Conservation (phyloP, 2,329 filamentous ascomycete species). For the Scleromitrula shiraiana region DNA sequence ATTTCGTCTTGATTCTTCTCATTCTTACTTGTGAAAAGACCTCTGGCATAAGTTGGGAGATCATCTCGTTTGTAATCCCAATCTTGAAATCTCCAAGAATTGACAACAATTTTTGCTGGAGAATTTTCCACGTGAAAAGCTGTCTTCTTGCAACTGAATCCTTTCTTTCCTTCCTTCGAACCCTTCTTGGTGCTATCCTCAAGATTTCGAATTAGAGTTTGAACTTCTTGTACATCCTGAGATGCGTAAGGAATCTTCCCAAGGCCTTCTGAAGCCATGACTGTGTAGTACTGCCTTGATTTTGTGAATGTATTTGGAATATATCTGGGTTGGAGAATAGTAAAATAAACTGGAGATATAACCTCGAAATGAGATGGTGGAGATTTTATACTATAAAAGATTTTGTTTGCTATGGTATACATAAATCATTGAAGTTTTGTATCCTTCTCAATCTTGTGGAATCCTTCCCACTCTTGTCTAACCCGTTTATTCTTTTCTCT, state of each 20-base stretch:
- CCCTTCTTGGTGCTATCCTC: constrained; percentile 58
- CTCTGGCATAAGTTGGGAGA: constrained; percentile 86
- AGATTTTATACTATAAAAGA: too few species aligned
- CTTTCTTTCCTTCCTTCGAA: constrained; percentile 44
- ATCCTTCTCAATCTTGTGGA: neutral
- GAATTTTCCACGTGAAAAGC: constrained; percentile 61
- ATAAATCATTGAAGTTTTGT: neutral
- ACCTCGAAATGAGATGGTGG: too few species aligned
- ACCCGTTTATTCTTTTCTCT: too few species aligned
- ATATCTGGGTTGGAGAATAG: too few species aligned
- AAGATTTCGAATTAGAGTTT: constrained; percentile 40
- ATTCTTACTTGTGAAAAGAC: constrained; percentile 79
- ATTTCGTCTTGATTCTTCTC: constrained; percentile 65
- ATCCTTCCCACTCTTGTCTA: neutral
- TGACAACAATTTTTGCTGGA: constrained; percentile 57
- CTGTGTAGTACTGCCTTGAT: neutral
- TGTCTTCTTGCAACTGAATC: constrained; percentile 72
- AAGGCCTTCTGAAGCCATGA: constrained; percentile 42
- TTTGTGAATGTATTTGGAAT: neutral
- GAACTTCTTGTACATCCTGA: constrained; percentile 63
- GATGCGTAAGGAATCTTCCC: constrained; percentile 50
- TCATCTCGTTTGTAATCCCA: constrained; percentile 89
- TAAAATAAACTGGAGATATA: too few species aligned
- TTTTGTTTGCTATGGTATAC: too few species aligned
- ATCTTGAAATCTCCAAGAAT: constrained; percentile 90